Evolutionary conservation across 2,329 filamentous ascomycete species (phyloP).

Genomic region (Pseudogymnoascus verrucosus): DNA sequence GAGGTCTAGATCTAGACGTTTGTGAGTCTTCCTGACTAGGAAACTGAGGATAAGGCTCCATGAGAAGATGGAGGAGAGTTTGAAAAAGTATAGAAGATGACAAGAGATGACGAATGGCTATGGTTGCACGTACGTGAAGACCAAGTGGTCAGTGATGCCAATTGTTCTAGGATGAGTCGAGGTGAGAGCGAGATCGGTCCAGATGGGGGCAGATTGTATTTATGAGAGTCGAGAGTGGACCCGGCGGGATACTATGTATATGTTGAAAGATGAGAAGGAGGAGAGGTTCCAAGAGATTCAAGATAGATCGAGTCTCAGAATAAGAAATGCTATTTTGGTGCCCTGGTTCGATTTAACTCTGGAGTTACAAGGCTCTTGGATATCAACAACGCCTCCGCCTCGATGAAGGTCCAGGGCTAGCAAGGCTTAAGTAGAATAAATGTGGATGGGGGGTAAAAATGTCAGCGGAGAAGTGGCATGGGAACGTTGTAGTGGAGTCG

Average conservation of each 20-base stretch:
- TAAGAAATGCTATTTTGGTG: slow-evolving; percentile 10
- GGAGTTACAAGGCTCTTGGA: slow-evolving; percentile 2
- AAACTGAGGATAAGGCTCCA: slow-evolving; percentile 2
- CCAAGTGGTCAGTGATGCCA: background rate
- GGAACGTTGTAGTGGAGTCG: slow-evolving; percentile 4
- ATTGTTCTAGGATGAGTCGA: background rate
- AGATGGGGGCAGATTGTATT: slow-evolving; percentile 7
- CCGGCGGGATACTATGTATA: slow-evolving; percentile 4
- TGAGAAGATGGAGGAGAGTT: background rate
- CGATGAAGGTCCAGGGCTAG: slow-evolving; percentile 6
- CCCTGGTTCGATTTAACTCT: background rate
- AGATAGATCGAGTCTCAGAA: background rate
- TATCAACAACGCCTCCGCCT: slow-evolving; percentile 6
- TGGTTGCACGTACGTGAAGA: slow-evolving; percentile 9
- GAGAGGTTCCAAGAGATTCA: background rate
- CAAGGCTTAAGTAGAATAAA: slow-evolving; percentile 9
- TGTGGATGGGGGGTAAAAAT: slow-evolving; percentile 5
- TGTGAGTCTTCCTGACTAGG: slow-evolving; percentile 10
- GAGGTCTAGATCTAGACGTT: slow-evolving; percentile 4
- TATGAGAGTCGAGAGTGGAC: slow-evolving; percentile 4
- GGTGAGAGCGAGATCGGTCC: background rate
- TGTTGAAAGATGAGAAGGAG: background rate
- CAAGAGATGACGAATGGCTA: slow-evolving; percentile 5
- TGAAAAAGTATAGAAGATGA: slow-evolving; percentile 4
- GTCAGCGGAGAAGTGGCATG: slow-evolving; percentile 8